phyloP scores from a whole-genome alignment of 2,329 filamentous ascomycete species.

The Chaetomium sp. region DNA sequence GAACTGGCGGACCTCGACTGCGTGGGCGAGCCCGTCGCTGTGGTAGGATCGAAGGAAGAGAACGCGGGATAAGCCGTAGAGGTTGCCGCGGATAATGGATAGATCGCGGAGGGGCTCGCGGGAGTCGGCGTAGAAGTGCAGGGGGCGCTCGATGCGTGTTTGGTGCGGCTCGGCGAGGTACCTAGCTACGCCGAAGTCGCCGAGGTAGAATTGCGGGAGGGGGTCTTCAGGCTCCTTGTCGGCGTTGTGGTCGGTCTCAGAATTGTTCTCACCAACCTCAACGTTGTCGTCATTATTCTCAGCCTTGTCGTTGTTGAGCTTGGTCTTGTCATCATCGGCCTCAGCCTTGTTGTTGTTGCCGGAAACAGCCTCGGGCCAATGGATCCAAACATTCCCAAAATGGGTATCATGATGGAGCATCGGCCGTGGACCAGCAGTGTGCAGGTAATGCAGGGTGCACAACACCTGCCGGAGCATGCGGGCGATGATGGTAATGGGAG shows the following conservation, averaged over 20 bases:
- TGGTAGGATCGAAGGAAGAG: too few species aligned
- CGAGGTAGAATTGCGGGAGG: constrained; percentile 10
- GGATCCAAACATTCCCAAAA: constrained; percentile 4
- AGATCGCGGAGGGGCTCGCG: too few species aligned
- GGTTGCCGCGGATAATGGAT: too few species aligned
- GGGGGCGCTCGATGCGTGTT: neutral
- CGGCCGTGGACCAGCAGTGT: neutral
- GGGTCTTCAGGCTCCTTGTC: neutral
- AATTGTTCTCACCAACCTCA: too few species aligned
- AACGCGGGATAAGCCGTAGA: too few species aligned
- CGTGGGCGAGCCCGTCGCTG: too few species aligned
- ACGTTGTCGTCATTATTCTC: neutral
- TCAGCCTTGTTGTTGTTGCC: neutral
- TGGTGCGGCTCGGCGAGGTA: neutral
- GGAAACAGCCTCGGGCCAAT: neutral
- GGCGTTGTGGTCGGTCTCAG: neutral
- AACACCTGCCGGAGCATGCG: constrained; percentile 11
- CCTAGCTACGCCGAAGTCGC: constrained; percentile 5
- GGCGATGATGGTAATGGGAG: neutral
- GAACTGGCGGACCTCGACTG: too few species aligned
- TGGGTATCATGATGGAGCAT: constrained; percentile 4
- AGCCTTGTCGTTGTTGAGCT: neutral
- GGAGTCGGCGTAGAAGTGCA: neutral
- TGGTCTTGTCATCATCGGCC: neutral
- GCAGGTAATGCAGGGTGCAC: constrained; percentile 5